Evolutionary conservation across 1,284 basidiomycete genomes (phyloP), one percentile per base, ranked within the genome.

Genomic region (Puccinia hordei): DNA sequence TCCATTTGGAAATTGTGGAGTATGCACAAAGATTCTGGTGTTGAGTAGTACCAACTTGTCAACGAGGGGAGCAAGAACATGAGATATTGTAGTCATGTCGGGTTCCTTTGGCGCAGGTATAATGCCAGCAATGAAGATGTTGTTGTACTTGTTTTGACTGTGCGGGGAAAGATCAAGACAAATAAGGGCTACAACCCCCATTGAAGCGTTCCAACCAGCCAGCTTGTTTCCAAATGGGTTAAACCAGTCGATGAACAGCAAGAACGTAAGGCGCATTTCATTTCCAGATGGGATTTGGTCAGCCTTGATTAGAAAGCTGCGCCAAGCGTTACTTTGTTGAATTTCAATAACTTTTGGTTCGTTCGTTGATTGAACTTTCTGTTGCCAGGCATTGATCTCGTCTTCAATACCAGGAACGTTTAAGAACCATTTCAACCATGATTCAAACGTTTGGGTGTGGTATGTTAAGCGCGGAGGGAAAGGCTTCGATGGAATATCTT

Each of bases 241-340:
- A 27, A 66, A 77, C 63, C 75, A 77, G 49, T 77, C 51, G 13
- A 77, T 33, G 49, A 77, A 68, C 0, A 68, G 75, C 30, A 63
- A 77, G 19, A 77, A 77, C 2, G 41, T 49, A 13, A 77, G 44
- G 12, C 68, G 46, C 3, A 77, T 33, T 8, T 38, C 17, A 33
- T 22, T 9, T 1, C 13, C 19, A 33, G 30, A 8, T n/a, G 46
- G 46, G 2, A 38, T 15, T 68, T 24, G 15, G n/a, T n/a, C n/a
- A 24, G 38, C 4, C 2, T 30, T 63, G 65, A 24, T 22, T n/a
- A 17, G 6, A n/a, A n/a, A n/a, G 2, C 1, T 13, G 17, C 68
- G 41, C 41, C 38, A 77, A 2, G 61, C 44, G 4, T 6, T 4
- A n/a, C 59, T 33, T 46, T 77, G 75, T 49, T 77, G 75, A 38